Evolutionary conservation across 2,329 filamentous ascomycete genomes (phyloP).

Genomic region (Colletotrichum liriopes): DNA sequence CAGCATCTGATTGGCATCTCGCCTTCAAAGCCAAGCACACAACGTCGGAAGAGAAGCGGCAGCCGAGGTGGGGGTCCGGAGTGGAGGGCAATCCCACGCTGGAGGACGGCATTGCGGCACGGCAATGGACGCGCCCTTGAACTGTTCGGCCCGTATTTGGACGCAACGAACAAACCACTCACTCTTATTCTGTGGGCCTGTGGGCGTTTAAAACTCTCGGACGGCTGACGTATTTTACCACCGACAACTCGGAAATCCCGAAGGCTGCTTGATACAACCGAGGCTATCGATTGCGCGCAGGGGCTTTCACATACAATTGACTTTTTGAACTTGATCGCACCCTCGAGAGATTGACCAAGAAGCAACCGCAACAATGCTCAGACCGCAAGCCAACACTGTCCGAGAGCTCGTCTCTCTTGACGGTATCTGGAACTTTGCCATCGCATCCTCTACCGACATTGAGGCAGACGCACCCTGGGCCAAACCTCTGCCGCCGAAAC

Average conservation of each 20-base stretch:
- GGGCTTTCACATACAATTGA: not conserved
- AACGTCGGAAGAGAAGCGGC: not conserved
- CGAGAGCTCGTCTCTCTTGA: conserved; percentile 45
- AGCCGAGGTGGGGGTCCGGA: not conserved
- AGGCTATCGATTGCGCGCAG: not conserved
- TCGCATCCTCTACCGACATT: conserved; percentile 33
- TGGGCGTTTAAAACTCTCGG: not conserved
- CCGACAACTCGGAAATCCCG: not conserved
- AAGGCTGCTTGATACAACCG: not conserved
- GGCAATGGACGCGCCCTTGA: not conserved
- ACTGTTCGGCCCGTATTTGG: not conserved
- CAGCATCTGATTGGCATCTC: not conserved
- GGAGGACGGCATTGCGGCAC: not conserved
- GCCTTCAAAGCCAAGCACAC: not conserved
- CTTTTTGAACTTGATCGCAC: not conserved
- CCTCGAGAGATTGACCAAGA: not conserved
- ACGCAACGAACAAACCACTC: not conserved
- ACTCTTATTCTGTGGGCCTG: not conserved
- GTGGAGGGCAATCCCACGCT: not conserved
- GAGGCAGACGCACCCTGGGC: conserved; percentile 41
- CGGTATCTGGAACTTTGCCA: conserved; percentile 48
- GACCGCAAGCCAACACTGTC: conserved; percentile 42
- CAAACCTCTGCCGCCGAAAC: conserved; percentile 47
- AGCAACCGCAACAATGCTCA: conserved; percentile 36
- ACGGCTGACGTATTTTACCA: not conserved